Conservation (phyloP, 805 yeast genomes). For the Gaillardinia entomophila region DNA sequence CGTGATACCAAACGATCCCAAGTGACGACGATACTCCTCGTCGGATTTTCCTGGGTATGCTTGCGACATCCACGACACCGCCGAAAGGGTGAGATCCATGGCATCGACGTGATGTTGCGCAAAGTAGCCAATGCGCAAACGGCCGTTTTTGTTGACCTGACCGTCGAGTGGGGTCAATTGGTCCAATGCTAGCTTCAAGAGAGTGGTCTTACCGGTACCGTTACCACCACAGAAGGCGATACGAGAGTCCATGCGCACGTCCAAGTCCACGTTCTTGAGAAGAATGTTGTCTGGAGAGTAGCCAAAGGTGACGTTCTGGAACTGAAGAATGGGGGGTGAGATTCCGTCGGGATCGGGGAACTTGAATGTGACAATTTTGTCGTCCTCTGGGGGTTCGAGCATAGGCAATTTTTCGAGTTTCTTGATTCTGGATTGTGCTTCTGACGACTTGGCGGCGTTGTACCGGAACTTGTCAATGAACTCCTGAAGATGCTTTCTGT, state of each 20-base stretch:
- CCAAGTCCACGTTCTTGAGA: slow-evolving; percentile 74
- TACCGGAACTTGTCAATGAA: slow-evolving; percentile 96
- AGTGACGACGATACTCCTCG: slow-evolving; percentile 93
- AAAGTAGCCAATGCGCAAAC: slow-evolving; percentile 91
- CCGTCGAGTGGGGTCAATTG: slow-evolving; percentile 72
- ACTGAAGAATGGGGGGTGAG: slow-evolving; percentile 89
- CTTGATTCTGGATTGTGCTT: slow-evolving; percentile 97
- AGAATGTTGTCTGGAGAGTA: slow-evolving; percentile 62
- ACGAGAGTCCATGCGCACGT: slow-evolving; percentile 89
- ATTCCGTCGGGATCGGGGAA: slow-evolving; percentile 94
- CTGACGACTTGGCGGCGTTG: slow-evolving; percentile 95
- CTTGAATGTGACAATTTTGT: slow-evolving; percentile 72
- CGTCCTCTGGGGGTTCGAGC: slow-evolving; percentile 92
- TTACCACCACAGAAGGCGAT: slow-evolving; percentile 98
- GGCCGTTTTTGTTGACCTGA: slow-evolving; percentile 68
- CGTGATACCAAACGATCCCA: slow-evolving; percentile 95
- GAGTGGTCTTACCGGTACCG: slow-evolving; percentile 98
- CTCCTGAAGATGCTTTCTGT: slow-evolving; percentile 85
- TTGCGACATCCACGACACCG: slow-evolving; percentile 91
- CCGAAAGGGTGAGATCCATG: slow-evolving; percentile 82
- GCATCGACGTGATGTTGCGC: slow-evolving; percentile 98
- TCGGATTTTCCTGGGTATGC: slow-evolving; percentile 90
- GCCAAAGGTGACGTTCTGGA: slow-evolving; percentile 83
- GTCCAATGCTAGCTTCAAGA: slow-evolving; percentile 82
- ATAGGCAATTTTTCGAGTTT: slow-evolving; percentile 92